Evolutionary conservation across 805 yeast species (phyloP).

Genomic region (Saturnispora saitoi): DNA sequence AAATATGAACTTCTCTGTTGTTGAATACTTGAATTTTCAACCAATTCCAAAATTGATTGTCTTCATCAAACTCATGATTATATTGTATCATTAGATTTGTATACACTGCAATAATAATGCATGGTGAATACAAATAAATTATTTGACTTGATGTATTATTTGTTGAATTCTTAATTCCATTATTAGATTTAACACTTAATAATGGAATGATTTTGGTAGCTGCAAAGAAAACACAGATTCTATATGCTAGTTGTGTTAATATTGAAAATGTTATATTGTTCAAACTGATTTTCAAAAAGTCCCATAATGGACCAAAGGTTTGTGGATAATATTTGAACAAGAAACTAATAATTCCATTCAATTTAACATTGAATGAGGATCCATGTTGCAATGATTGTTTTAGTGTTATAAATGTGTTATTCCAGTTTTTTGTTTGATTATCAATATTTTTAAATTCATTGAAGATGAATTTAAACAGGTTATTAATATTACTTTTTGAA

Average conservation of each 20-base stretch:
- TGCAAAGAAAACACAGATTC: constrained; percentile 77
- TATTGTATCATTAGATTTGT: constrained; percentile 90
- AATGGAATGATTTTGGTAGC: constrained; percentile 89
- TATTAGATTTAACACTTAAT: constrained; percentile 28
- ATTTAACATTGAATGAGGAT: constrained; percentile 13
- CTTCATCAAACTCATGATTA: constrained; percentile 62
- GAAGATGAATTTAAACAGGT: constrained; percentile 28
- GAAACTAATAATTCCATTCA: constrained; percentile 4
- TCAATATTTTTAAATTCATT: constrained; percentile 26
- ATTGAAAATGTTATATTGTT: constrained; percentile 45
- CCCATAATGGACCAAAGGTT: constrained; percentile 34
- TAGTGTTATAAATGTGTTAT: not conserved
- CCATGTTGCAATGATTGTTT: constrained; percentile 10
- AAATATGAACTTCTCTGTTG: constrained; percentile 1
- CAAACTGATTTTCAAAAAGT: constrained; percentile 34
- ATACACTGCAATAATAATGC: constrained; percentile 89
- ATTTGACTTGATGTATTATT: not conserved
- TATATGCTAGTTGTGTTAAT: constrained; percentile 69
- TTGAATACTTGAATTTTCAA: not conserved
- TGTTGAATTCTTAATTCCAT: not conserved
- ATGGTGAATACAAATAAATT: constrained; percentile 84
- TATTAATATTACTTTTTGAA: constrained; percentile 38
- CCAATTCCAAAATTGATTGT: constrained; percentile 32
- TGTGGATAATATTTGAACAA: constrained; percentile 3
- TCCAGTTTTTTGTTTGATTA: constrained; percentile 23